Evolutionary conservation across 2,329 filamentous ascomycete genomes (phyloP).

Genomic region (Leptosphaerulina australis): DNA sequence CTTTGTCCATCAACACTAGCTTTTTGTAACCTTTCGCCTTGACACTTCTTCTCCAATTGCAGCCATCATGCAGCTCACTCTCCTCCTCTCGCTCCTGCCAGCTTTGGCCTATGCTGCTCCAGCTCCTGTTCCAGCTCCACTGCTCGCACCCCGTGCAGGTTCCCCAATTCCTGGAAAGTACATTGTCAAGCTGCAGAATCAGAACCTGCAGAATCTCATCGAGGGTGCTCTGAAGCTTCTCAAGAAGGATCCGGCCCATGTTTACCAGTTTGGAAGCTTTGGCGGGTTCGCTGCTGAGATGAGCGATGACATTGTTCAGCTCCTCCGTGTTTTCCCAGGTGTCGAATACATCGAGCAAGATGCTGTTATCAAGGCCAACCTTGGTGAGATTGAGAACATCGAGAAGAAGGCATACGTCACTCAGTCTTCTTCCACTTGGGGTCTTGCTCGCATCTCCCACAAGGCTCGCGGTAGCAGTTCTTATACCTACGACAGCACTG

Average conservation of each 20-base stretch:
- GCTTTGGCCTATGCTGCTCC: conserved; percentile 42
- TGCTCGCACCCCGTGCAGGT: conserved; percentile 48
- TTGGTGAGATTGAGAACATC: conserved; percentile 26
- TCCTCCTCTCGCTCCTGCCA: conserved; percentile 48
- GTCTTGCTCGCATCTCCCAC: conserved; percentile 52
- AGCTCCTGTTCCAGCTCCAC: conserved; percentile 49
- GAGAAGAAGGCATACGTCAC: conserved; percentile 47
- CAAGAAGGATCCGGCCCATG: conserved; percentile 38
- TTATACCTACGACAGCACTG: conserved; percentile 50
- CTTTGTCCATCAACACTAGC: conserved; percentile 28
- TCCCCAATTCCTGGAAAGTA: conserved; percentile 51
- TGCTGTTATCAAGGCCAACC: conserved; percentile 41
- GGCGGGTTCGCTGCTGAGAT: conserved; percentile 50
- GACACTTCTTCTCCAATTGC: conserved; percentile 18
- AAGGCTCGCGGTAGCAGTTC: conserved; percentile 33
- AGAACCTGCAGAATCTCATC: conserved; percentile 35
- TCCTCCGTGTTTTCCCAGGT: conserved; percentile 38
- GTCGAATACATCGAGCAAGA: conserved; percentile 52
- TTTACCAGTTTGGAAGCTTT: conserved; percentile 48
- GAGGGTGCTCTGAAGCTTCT: conserved; percentile 37
- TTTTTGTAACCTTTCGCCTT: conserved; percentile 22
- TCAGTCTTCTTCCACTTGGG: conserved; percentile 50
- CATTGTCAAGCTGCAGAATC: conserved; percentile 55
- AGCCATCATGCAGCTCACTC: conserved; percentile 49
- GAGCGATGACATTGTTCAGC: conserved; percentile 35